These are phyloP conservation scores for Alternaria angustiovoidea DNA, from an alignment of 2,329 filamentous ascomycete species.

Conservation along the genomic window DNA sequence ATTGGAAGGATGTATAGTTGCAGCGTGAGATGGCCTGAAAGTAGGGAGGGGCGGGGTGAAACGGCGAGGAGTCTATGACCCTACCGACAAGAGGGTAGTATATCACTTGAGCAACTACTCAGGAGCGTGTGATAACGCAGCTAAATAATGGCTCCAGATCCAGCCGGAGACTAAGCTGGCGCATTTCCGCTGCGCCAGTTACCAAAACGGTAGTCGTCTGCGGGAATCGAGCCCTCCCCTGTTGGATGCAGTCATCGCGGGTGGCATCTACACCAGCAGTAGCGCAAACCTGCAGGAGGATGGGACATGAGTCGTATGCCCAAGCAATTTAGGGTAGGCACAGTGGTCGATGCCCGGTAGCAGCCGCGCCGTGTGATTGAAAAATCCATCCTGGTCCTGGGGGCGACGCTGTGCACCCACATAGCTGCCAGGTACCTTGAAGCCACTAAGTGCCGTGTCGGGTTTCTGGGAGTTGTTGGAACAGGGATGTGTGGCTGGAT, in stretches of 20 bases:
- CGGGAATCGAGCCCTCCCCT: constrained; percentile 39
- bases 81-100: constrained; percentile 36
- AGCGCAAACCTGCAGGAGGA: constrained; percentile 19
- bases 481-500: constrained; percentile 34
- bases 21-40: constrained; percentile 11
- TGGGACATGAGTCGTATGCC: constrained; percentile 39
- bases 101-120: constrained; percentile 37
- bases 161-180: constrained; percentile 40
- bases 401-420: constrained; percentile 28
- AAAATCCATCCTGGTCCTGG: constrained; percentile 31
- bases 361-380: constrained; percentile 35
- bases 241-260: constrained; percentile 35
- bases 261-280: constrained; percentile 29
- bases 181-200: constrained; percentile 30
- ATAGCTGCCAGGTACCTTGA: constrained; percentile 30
- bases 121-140: constrained; percentile 40
- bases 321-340: constrained; percentile 34
- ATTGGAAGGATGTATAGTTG: not conserved
- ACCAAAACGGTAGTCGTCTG: constrained; percentile 40
- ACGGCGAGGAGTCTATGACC: constrained; percentile 15
- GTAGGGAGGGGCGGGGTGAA: constrained; percentile 18
- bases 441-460: constrained; percentile 31
- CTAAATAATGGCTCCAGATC: constrained; percentile 43
- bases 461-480: constrained; percentile 19
- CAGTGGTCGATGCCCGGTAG: constrained; percentile 34